Base-by-base conservation (phyloP, 2,329 filamentous ascomycete genomes). In the Colletotrichum gigasporum region DNA sequence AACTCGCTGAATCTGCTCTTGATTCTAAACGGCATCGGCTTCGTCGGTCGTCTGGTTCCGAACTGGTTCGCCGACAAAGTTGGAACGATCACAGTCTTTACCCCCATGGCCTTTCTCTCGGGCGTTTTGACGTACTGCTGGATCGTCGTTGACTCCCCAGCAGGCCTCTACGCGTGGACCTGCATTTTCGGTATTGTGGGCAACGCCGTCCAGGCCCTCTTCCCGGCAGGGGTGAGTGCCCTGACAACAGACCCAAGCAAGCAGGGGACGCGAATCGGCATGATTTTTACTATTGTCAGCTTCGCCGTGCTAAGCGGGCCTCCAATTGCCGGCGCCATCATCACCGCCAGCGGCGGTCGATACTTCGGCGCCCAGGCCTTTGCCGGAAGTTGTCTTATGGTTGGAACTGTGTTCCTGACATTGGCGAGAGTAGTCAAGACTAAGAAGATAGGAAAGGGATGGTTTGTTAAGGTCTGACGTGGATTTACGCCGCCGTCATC, bases 181-280 rank as follows among this genome's bases (percentile, higher is more conserved):
- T 77, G 82, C 0, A 80, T 90, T 63, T 91, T 90, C 71, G 91
- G 91, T 1, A 79, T 91, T 50, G 83, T 83, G 2, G 87, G 83
- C 0, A 89, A 88, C 0, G 87, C 83, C 0, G 85, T 92, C 42
- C 90, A 92, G 74, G 83, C 83, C 5, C 73, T 93, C 9, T 91
- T 92, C 69, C 90, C 90, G 0, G 88, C 89, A 0, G 85, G 84
- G 0, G 70, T 91, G 41, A 84, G 82, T 50, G 84, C 83, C 32
- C 74, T 88, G 54, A 86, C 83, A 2, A 78, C 78, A 2, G 85
- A 88, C 69, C 74, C 83, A 59, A 72, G 77, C 9, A 85, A 83
- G 72, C 77, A 82, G 14, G 86, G 85, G 0, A 83, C 84, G 1
- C 76, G 85, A 8, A 85, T 88, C 71, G 86, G 86, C 37, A 87